phyloP scores from a whole-genome alignment of 305 asterid species.

The Stenogyne calaminthoides region DNA sequence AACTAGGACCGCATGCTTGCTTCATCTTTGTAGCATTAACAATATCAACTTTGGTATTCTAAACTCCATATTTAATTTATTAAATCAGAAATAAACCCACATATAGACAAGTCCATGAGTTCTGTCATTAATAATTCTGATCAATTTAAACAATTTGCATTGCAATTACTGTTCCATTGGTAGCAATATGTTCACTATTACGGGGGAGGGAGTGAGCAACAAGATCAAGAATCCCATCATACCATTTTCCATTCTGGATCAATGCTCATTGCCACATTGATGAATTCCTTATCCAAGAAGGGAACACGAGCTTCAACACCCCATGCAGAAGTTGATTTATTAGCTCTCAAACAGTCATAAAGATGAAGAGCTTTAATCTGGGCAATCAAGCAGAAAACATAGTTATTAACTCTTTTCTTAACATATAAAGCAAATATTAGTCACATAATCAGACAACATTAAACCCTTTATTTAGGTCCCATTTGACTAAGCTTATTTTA shows the following conservation, averaged over 20 bases:
- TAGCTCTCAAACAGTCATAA: constrained; percentile 98
- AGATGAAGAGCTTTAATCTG: constrained; percentile 99
- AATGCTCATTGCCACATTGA: constrained; percentile 83
- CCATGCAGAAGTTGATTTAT: constrained; percentile 98
- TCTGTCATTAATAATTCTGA: not conserved
- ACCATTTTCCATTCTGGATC: constrained; percentile 99
- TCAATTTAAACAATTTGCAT: not conserved
- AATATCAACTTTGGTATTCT: not conserved
- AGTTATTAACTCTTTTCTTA: not conserved
- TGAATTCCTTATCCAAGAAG: constrained; percentile 94
- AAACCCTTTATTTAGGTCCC: too few relatives aligned
- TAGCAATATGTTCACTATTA: not conserved
- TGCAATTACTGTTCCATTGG: not conserved
- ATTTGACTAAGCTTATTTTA: too few relatives aligned
- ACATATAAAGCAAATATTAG: too few relatives aligned
- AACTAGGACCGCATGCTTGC: constrained; percentile 1
- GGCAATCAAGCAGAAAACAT: constrained; percentile 26
- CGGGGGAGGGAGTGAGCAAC: constrained; percentile 12
- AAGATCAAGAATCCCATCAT: constrained; percentile 26
- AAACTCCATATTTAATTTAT: not conserved
- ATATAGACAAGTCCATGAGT: not conserved
- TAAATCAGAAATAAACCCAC: not conserved
- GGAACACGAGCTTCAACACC: constrained; percentile 99
- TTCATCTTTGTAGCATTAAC: not conserved
- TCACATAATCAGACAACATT: too few relatives aligned